A percentile compares a stretch with the other conserved stretches of the same genome.
Evolutionary conservation across 495 filamentous ascomycete genomes (phyloP).

Genomic region (Cercophora scortea): DNA sequence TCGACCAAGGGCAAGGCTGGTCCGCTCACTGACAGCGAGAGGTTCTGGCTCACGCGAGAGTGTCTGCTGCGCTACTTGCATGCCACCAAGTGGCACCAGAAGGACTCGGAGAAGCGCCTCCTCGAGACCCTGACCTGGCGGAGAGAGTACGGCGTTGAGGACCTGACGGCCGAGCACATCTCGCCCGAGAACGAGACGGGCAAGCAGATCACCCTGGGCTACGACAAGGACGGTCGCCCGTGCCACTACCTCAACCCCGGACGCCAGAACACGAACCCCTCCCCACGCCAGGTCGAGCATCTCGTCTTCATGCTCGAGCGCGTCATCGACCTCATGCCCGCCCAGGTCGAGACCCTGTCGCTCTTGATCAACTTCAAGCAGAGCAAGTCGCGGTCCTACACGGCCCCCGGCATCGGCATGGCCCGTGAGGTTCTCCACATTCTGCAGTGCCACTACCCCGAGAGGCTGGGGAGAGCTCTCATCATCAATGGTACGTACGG

Average conservation of each 20-base stretch:
- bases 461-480: conserved; percentile 80
- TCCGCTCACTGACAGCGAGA: conserved; percentile 71
- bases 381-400: conserved; percentile 61
- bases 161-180: conserved; percentile 75
- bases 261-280: conserved; percentile 84
- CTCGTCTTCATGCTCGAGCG: conserved; percentile 93
- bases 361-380: conserved; percentile 80
- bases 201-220: conserved; percentile 85
- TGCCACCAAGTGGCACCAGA: conserved; percentile 80
- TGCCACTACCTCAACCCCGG: conserved; percentile 86
- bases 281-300: conserved; percentile 86
- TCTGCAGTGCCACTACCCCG: conserved; percentile 89
- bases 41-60: conserved; percentile 83
- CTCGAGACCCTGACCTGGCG: conserved; percentile 79
- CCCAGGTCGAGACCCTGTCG: conserved; percentile 76
- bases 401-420: conserved; percentile 64
- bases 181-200: conserved; percentile 89
- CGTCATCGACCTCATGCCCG: conserved; percentile 75
- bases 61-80: conserved; percentile 89
- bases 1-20: conserved; percentile 52
- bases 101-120: conserved; percentile 69
- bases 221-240: conserved; percentile 71
- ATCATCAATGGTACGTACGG: conserved; percentile 68
- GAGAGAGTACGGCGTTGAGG: conserved; percentile 70
- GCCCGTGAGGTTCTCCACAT: conserved; percentile 77